Evolutionary conservation across 1,139 yeast genomes (phyloP).

Genomic region (Candida gigantensis): DNA sequence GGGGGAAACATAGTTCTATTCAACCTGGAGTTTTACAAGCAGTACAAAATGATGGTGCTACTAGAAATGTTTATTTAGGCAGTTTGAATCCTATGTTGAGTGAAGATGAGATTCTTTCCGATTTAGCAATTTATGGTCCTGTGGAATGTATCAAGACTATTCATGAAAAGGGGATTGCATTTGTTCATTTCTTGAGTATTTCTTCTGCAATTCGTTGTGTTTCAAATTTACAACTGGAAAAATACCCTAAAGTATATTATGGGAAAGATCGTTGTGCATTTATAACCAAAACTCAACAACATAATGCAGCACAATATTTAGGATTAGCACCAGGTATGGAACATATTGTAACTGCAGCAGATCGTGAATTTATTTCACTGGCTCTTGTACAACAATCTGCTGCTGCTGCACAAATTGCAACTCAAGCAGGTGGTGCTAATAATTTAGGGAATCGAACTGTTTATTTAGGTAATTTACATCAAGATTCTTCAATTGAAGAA

Average conservation of each 20-base stretch:
- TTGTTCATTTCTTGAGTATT: constrained; percentile 60
- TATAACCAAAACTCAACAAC: constrained; percentile 93
- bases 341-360: constrained; percentile 78
- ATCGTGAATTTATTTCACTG: constrained; percentile 61
- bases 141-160: constrained; percentile 60
- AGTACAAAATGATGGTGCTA: constrained; percentile 83
- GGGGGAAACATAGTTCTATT: constrained; percentile 68
- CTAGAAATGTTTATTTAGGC: constrained; percentile 87
- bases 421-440: constrained; percentile 73
- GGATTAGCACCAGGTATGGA: constrained; percentile 92
- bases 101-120: constrained; percentile 53
- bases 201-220: constrained; percentile 61
- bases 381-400: constrained; percentile 68
- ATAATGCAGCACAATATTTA: constrained; percentile 92
- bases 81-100: constrained; percentile 54
- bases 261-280: constrained; percentile 70
- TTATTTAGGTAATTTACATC: constrained; percentile 84
- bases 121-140: constrained; percentile 52
- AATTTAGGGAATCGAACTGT: constrained; percentile 91
- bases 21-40: constrained; percentile 71
- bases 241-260: constrained; percentile 57
- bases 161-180: constrained; percentile 61
- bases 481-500: constrained; percentile 84
- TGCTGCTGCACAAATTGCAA: constrained; percentile 73
- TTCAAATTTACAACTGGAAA: constrained; percentile 51